Conservation (phyloP, 495 filamentous ascomycete genomes). For the Beverwykella pulmonaria region DNA sequence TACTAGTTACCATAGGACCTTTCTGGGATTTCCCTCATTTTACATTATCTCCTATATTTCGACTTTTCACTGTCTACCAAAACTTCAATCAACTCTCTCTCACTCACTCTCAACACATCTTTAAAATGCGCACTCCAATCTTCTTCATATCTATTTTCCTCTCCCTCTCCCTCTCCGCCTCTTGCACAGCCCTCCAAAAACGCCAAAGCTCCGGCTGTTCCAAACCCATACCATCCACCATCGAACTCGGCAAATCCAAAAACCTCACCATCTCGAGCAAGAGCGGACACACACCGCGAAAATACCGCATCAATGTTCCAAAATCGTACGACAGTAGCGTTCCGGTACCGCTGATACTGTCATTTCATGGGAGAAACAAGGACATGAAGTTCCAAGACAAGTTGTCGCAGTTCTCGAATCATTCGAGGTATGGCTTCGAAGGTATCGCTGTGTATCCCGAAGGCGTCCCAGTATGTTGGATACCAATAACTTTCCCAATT, state of each 20-base stretch:
- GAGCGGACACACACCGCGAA: conserved; percentile 17
- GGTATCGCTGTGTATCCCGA: conserved; percentile 28
- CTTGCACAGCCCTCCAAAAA: not conserved
- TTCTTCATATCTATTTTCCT: not conserved
- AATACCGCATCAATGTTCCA: conserved; percentile 31
- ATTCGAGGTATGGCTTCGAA: conserved; percentile 18
- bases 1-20: too few relatives aligned
- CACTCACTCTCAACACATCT: not conserved
- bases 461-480: conserved; percentile 23
- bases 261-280: conserved; percentile 13
- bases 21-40: too few relatives aligned
- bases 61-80: not conserved
- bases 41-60: not conserved
- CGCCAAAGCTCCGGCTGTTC: conserved; percentile 14
- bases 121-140: not conserved
- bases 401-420: conserved; percentile 26
- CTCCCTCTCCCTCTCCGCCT: not conserved
- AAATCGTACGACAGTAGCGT: conserved; percentile 16
- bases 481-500: not conserved
- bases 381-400: conserved; percentile 20
- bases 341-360: conserved; percentile 31
- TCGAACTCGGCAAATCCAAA: conserved; percentile 7
- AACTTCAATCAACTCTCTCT: not conserved
- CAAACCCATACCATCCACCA: conserved; percentile 5
- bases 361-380: conserved; percentile 27